Conservation (phyloP, 306 rosid species). For the Crataegus laevigata region DNA sequence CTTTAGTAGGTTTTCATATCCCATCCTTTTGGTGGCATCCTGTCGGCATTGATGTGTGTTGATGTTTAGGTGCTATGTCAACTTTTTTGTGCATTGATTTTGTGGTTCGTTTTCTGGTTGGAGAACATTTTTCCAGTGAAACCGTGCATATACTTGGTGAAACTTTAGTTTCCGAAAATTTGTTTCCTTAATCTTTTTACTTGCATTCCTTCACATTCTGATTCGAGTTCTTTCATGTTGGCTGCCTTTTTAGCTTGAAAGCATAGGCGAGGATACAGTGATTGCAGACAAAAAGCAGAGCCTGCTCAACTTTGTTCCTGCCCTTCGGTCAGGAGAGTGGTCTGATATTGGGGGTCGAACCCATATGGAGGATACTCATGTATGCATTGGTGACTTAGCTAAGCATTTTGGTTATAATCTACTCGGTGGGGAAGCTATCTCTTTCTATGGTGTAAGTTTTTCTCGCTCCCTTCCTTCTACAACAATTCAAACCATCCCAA, state of each 20-base stretch:
- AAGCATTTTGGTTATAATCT: conserved; percentile 45
- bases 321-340: conserved; percentile 89
- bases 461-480: not conserved
- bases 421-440: conserved; percentile 46
- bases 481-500: not conserved
- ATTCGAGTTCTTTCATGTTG: not conserved
- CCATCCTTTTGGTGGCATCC: not conserved
- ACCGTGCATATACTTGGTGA: not conserved
- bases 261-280: conserved; percentile 74
- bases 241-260: conserved; percentile 58
- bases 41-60: not conserved
- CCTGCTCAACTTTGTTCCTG: conserved; percentile 38
- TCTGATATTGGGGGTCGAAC: conserved; percentile 75
- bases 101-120: not conserved
- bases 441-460: conserved; percentile 85
- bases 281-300: conserved; percentile 52
- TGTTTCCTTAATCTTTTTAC: not conserved
- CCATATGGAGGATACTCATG: conserved; percentile 86
- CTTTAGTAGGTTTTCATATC: not conserved
- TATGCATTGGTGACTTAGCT: conserved; percentile 77
- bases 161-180: not conserved
- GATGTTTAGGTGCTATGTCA: not conserved
- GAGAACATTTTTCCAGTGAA: not conserved
- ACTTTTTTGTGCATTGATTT: not conserved
- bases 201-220: conserved; percentile 8